Evolutionary conservation across 306 rosid species (phyloP), one percentile per base, ranked within the genome.

Genomic region (Oxytropis ochrocephala): DNA sequence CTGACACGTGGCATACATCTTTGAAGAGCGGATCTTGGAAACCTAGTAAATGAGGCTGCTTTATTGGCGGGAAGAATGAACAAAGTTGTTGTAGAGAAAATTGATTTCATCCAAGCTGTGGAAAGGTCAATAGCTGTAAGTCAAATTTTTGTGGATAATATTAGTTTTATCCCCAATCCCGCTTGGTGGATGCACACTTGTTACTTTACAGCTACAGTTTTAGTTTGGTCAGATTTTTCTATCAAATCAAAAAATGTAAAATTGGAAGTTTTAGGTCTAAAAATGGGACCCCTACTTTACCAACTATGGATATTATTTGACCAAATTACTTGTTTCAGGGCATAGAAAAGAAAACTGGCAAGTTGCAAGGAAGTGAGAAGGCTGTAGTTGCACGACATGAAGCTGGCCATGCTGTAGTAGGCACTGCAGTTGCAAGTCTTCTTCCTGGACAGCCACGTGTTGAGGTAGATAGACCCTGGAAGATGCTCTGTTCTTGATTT

Each of bases 391-490:
- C 99, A 52, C 89, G 99, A 19, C 99, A 94, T 75, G 99, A 94
- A 85, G 99, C 90, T 75, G 99, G 99, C 67, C 99, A 94, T 85
- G 99, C 99, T 27, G 96, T 94, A 46, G 97, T 94, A 30, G 96
- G 99, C 56, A 94, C 99, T 71, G 97, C 99, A 39, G 94, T 94
- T 78, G 97, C 97, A 39, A 88, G 66, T 80, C 97, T 94, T 81
- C 87, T 94, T 78, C 62, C 92, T 72, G 97, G 96, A 77, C 99
- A 94, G 76, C 95, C 99, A 56, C 95, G 91, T 70, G 99, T 88
- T 59, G 97, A 94, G 97, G 99, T 94, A 77, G 78, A 21, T 94
- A 77, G 78, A 21, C 30, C 52, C 35, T 36, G 8, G 19, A 76
- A 48, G 62, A 74, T 78, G 33, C 67, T 62, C 27, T 36, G n/a